Percentiles rank a stretch among this genome's conserved stretches.
phyloP scores from a whole-genome alignment of 2,329 filamentous ascomycete genomes.

The Aplosporella prunicola region DNA sequence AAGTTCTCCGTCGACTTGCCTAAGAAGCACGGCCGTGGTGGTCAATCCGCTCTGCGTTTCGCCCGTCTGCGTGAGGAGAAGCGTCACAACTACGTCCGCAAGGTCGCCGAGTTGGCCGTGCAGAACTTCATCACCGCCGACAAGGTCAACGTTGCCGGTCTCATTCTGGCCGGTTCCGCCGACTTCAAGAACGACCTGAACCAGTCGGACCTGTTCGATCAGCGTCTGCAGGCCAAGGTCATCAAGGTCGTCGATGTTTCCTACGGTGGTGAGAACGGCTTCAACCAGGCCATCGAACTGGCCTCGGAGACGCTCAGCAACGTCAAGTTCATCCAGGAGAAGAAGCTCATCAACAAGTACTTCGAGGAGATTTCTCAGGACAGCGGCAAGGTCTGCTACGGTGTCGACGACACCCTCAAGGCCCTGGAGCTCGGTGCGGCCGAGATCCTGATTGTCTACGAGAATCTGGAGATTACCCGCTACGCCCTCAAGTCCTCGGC shows the following conservation, averaged over 20 bases:
- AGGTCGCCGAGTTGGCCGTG: constrained; percentile 93
- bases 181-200: constrained; percentile 99
- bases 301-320: constrained; percentile 93
- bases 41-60: constrained; percentile 98
- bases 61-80: constrained; percentile 98
- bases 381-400: constrained; percentile 93
- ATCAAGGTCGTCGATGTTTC: constrained; percentile 99
- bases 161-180: constrained; percentile 92
- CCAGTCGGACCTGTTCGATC: constrained; percentile 93
- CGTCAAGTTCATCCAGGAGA: constrained; percentile 99
- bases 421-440: constrained; percentile 91
- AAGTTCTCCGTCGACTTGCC: constrained; percentile 98
- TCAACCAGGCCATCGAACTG: constrained; percentile 98
- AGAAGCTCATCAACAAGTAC: constrained; percentile 98
- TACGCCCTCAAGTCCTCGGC: constrained; percentile 77
- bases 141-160: constrained; percentile 93
- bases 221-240: constrained; percentile 83
- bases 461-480: constrained; percentile 91
- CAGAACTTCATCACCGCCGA: constrained; percentile 98
- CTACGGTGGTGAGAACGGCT: constrained; percentile 97
- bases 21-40: constrained; percentile 99
- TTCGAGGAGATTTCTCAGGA: constrained; percentile 99
- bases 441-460: constrained; percentile 90
- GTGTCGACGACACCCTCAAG: constrained; percentile 95
- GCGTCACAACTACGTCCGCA: constrained; percentile 98